These are phyloP conservation scores for Mrakia hoshinonis DNA, from an alignment of 768 basidiomycete genomes.

Conservation along the genomic window DNA sequence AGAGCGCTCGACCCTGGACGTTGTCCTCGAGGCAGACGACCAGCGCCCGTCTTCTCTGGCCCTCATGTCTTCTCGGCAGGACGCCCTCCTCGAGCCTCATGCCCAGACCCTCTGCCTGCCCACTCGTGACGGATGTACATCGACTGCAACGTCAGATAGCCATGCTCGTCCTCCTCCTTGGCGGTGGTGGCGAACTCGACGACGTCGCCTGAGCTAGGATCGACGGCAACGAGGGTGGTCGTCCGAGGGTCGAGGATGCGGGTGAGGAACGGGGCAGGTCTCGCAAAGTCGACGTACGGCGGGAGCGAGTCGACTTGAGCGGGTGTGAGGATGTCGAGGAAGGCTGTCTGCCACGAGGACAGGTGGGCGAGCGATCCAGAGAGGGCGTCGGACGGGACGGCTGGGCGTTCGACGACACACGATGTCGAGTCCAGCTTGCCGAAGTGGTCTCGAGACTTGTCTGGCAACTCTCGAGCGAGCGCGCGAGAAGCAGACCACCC, in stretches of 20 bases:
- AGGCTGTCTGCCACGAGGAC: background rate
- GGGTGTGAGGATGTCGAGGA: background rate
- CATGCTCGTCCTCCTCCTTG: slow-evolving; percentile 1
- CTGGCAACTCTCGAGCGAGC: too few species aligned
- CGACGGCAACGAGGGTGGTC: background rate
- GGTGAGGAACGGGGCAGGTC: background rate
- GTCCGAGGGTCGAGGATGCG: background rate
- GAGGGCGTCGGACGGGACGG: background rate
- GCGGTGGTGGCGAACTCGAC: background rate
- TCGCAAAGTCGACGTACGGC: background rate
- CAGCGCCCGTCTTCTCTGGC: background rate
- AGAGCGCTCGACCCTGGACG: background rate
- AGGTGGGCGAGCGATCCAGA: background rate
- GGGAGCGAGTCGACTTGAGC: background rate
- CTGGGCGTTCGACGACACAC: background rate
- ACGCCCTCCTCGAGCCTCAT: background rate
- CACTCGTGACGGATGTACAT: background rate
- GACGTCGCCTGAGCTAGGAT: background rate
- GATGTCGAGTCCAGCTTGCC: background rate
- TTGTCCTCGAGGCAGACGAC: background rate
- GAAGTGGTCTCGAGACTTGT: too few species aligned
- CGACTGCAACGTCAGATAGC: background rate
- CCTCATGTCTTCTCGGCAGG: background rate
- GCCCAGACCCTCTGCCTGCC: background rate
- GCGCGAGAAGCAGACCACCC: too few species aligned